Percentiles rank a stretch among this genome's conserved stretches.
These are phyloP conservation scores for Cordyceps fumosorosea DNA, from an alignment of 2,329 filamentous ascomycete species.

Conservation along the genomic window DNA sequence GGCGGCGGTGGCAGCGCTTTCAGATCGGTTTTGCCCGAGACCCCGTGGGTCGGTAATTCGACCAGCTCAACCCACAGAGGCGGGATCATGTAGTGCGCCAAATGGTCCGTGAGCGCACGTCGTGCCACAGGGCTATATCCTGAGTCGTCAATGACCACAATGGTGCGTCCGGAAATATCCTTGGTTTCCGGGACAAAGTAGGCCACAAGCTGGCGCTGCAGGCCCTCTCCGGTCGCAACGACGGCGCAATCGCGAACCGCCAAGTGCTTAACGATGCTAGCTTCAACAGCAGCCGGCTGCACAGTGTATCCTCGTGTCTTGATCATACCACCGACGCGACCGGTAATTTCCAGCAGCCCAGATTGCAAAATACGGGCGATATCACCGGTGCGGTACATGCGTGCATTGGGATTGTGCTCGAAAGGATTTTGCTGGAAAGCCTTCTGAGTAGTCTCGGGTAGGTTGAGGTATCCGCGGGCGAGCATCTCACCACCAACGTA, in stretches of 20 bases:
- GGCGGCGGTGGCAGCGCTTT: constrained; percentile 63
- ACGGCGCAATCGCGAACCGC: constrained; percentile 68
- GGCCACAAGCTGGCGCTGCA: constrained; percentile 69
- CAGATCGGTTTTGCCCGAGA: constrained; percentile 72
- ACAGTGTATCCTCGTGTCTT: constrained; percentile 75
- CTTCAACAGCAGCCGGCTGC: constrained; percentile 70
- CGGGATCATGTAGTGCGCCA: constrained; percentile 81
- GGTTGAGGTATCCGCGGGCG: constrained; percentile 71
- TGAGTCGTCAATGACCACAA: constrained; percentile 60
- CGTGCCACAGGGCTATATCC: constrained; percentile 66
- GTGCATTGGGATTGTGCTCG: constrained; percentile 48
- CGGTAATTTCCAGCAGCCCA: constrained; percentile 67
- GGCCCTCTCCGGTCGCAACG: constrained; percentile 65
- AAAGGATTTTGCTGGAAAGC: constrained; percentile 65
- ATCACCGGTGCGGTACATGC: constrained; percentile 72
- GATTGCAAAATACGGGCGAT: constrained; percentile 59
- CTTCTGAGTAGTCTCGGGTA: constrained; percentile 69
- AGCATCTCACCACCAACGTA: constrained; percentile 69
- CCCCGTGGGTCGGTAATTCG: constrained; percentile 65
- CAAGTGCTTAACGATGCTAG: constrained; percentile 61
- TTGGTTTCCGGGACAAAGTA: constrained; percentile 67
- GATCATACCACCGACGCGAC: constrained; percentile 72
- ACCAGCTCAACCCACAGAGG: constrained; percentile 69
- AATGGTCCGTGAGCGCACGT: constrained; percentile 54
- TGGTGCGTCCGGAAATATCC: constrained; percentile 48